Evolutionary conservation across 495 filamentous ascomycete species (phyloP), one percentile per base, ranked within the genome.

Genomic region (Neurospora tetraspora): DNA sequence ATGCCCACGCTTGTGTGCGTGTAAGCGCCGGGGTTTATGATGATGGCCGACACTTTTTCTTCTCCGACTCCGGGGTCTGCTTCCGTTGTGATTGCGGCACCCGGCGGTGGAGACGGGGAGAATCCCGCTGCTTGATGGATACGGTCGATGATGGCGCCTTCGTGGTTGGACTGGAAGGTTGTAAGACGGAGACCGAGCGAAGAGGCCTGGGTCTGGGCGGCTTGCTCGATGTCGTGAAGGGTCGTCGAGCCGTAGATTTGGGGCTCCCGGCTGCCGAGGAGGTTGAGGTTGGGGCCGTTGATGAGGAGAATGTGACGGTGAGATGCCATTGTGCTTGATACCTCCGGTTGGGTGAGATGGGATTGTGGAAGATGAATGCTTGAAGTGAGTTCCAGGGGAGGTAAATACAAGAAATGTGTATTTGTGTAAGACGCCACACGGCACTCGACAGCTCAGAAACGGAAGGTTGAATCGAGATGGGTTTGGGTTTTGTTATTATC

Each of bases 231-330:
- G 73, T 91, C 86, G 42, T 81, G 11, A 45, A 93, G 88, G 1
- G 90, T 92, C 4, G 87, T 88, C 73, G 79, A 81, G 77, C 91
- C 91, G 83, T 92, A 91, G 77, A 93, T 86, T 73, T 89, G 82
- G 14, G 90, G 91, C 78, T 93, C 91, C 27, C 91, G 86, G 68
- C 88, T 90, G 39, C 90, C 91, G 70, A 93, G 87, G 75, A 93
- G 90, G 83, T 92, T 93, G 78, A 93, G 89, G 81, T 93, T 93
- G n/a, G 90, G 90, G 39, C 91, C 91, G 81, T 92, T 92, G 83
- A 93, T 87, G 71, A 92, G 87, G 82, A 93, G 90, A 80, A 93
- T 88, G 68, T 83, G 86, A 78, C 85, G 87, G 78, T 86, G 85
- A 1, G 83, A 75, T 79, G 82, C 82, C 36, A 73, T 78, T 23